Base-by-base conservation (phyloP, 73 alveolate species). In the Symbiodinium pilosum region DNA sequence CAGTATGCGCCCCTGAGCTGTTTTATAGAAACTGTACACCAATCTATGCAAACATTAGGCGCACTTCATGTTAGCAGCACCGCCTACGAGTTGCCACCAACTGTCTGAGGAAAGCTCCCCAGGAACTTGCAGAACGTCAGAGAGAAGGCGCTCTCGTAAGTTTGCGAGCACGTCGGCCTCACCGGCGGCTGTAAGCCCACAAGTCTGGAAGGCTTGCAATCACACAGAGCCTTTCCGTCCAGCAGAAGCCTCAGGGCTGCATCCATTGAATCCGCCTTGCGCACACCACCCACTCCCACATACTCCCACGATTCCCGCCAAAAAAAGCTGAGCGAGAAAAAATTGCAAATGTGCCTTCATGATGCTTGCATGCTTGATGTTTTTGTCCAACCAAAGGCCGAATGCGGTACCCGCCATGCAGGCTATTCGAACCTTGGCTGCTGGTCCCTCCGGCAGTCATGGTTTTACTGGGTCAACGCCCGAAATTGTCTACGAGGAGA, bases 1-100 rank as follows among this genome's bases (percentile, higher is more conserved):
- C 85, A 73, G 43, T n/a, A 73, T 73, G 14, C 85, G 41, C 32
- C 85, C 85, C 85, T 73, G 47, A 73, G 85, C 85, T 34, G 16
- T 6, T 34, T 8, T 20, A 64, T 24, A n/a, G 81, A 64, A 24
- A 32, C 81, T 16, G 73, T 54, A 5, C 73, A 54, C 32, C 73
- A 54, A 16, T 54, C 73, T 54, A n/a, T n/a, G n/a, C n/a, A n/a
- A n/a, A n/a, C n/a, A n/a, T n/a, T n/a, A 54, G 73, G 12, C 2
- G 73, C 73, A 7, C n/a, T n/a, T n/a, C n/a, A n/a, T 2, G 20
- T 30, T 16, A 54, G 73, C 73, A 54, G 73, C 26, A 26, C 20
- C 32, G 32, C 20, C 73, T 54, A 24, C 73, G 73, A 54, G 26
- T 26, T n/a, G n/a, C n/a, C n/a, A n/a, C n/a, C n/a, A 47, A 14